Base-by-base conservation (phyloP, 129 eudicot species). In the Silybum marianum region DNA sequence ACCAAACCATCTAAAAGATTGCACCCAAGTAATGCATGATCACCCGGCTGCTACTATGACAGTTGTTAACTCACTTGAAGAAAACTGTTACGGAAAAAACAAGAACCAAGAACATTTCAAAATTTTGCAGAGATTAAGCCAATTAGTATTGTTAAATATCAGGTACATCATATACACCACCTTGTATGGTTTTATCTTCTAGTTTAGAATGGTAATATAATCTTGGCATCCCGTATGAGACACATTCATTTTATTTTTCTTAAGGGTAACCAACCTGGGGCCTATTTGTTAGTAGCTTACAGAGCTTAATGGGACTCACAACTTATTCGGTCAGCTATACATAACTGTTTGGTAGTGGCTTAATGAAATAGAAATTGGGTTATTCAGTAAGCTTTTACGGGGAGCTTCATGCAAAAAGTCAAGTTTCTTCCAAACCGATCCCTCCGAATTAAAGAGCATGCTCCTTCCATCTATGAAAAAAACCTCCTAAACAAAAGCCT, bases 1-100 rank as follows among this genome's bases (percentile, higher is more conserved):
- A 69, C 69, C 76, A 65, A 71, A 76, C 79, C 71, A 72, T 80
- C 75, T 69, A 85, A 19, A 72, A 58, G 63, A 21, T 73, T n/a
- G 75, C 78, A 72, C 60, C 71, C 79, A 65, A 44, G 71, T 39
- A 32, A 81, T 77, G 74, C 76, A 71, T 68, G 26, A 42, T 69
- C 22, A 80, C 63, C 39, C 46, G 83, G 70, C 77, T 74, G 42
- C 77, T 74, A 22, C 54, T 16, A 26, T 34, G 73, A 69, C 32
- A 69, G 42, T 75, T 76, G 60, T 19, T 51, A 69, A 81, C 40
- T 76, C 73, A 21, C 73, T 51, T 48, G 79, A 79, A 76, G 76
- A 73, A 40, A 75, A 28, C 9, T 38, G 42, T 38, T 38, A 7
- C 36, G 3, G 80, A 67, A 21, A 42, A 76, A 12, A 36, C 42